Base-by-base conservation (phyloP, 2,329 filamentous ascomycete genomes). In the Exophiala spinifera region DNA sequence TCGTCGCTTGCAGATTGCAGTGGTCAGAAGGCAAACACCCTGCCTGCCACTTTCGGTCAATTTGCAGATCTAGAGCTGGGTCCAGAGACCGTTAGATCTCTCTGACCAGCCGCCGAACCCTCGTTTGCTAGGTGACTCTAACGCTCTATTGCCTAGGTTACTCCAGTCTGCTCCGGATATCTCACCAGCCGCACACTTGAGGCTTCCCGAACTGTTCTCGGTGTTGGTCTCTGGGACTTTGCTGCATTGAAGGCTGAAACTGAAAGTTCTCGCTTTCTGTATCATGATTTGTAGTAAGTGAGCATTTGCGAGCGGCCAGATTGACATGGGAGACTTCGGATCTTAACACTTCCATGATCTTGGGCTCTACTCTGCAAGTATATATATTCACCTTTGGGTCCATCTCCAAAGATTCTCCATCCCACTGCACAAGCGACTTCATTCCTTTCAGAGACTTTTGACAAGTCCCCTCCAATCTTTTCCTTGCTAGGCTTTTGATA, bases 401-500 rank as follows among this genome's bases (percentile, higher is more conserved):
- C 11, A 34, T 31, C 21, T 43, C n/a, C 33, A 31, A 31, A 17
- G 21, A 51, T 36, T 42, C 21, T 28, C 47, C 45, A 48, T 31
- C 48, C 36, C 46, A 57, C 31, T 51, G 51, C 51, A 55, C 46
- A 36, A 44, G 42, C 47, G 37, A 40, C 46, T 51, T 40, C 55
- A 50, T 59, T 59, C 56, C 39, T 60, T 61, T 46, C 15, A 28
- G 36, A 57, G 56, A 45, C 59, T 59, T 59, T 56, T 61, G 53
- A 61, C 37, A 59, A 55, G 56, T 55, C 55, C 51, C 43, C 49
- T 50, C 57, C 42, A 48, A 56, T 60, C 54, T 49, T 49, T n/a
- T 36, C 42, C 47, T 37, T 43, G 36, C 49, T 39, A 43, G 51
- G 53, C 51, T 61, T 59, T 57, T 60, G 55, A 60, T 44, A 57